Evolutionary conservation across 768 basidiomycete species (phyloP), one percentile per base, ranked within the genome.

Genomic region (Mycena vulgaris): DNA sequence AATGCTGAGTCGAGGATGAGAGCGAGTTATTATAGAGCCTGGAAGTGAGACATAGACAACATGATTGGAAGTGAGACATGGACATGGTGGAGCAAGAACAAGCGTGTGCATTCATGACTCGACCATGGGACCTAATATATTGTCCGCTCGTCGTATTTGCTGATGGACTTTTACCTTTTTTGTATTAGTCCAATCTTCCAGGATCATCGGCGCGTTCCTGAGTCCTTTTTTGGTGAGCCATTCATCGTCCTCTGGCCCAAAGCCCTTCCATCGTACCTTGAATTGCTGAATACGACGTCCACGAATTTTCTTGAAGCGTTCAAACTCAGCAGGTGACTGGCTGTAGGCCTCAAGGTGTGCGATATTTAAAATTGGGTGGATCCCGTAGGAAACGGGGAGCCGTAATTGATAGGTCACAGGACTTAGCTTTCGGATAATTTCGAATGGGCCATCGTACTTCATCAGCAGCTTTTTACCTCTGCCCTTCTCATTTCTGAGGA

Each of bases 401-500:
- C 42, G 42, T 21, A 74, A 73, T 0, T 69, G 59, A 66, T 77
- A 79, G 0, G 71, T 72, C 6, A 67, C 60, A 6, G 65, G 69
- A 21, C 19, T 67, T 66, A 80, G 37, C 35, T 69, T 75, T 42
- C 74, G 52, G 31, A 73, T 63, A 0, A 80, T 58, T 60, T 71
- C 68, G 49, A 78, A 79, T 3, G 78, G 78, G 1, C 78, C 76
- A 58, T 68, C 30, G 25, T 48, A 49, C 28, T 66, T 68, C 73
- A 63, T 77, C 31, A 57, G 71, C 39, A 65, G 64, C 23, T 72
- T 80, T 63, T 55, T 68, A 33, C 77, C 78, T 60, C 66, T 66
- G 39, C 75, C 72, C 62, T 75, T 71, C 37, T 69, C 68, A 3
- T 39, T 14, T 17, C 73, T 63, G 2, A 73, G 21, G 10, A 73